A percentile compares a stretch with the other conserved stretches of the same genome.
phyloP scores from a whole-genome alignment of 2,329 filamentous ascomycete species.

The Nemania bipapillata region DNA sequence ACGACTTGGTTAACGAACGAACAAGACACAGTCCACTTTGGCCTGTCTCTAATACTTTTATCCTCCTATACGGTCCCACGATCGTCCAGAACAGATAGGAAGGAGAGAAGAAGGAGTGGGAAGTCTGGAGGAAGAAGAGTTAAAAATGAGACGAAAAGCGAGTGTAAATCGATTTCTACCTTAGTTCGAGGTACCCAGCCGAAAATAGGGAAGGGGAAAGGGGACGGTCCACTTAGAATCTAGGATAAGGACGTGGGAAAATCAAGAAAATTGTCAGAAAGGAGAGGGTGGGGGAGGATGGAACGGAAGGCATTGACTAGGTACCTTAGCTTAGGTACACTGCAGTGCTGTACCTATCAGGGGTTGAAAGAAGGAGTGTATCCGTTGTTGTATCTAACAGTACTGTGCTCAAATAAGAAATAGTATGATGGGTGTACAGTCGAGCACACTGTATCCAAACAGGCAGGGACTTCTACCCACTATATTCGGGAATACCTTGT shows the following conservation, averaged over 20 bases:
- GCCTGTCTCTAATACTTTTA: conserved; percentile 38
- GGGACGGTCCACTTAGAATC: conserved; percentile 36
- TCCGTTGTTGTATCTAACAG: not conserved
- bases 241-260: conserved; percentile 43
- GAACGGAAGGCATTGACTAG: conserved; percentile 25
- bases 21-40: conserved; percentile 40
- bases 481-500: no score
- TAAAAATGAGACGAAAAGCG: conserved; percentile 43
- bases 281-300: conserved; percentile 40
- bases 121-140: conserved; percentile 38
- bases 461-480: not conserved
- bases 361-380: conserved; percentile 8
- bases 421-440: not conserved
- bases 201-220: conserved; percentile 42
- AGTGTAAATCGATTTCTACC: conserved; percentile 48
- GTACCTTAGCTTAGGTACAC: conserved; percentile 24
- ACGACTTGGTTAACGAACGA: conserved; percentile 43
- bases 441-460: not conserved
- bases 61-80: conserved; percentile 32
- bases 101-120: conserved; percentile 30
- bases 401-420: not conserved
- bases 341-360: conserved; percentile 33
- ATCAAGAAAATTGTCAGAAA: conserved; percentile 50
- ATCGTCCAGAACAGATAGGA: conserved; percentile 37
- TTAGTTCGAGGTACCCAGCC: conserved; percentile 35